phyloP scores from a whole-genome alignment of 1,284 basidiomycete genomes.

The Ustilago xerochloae region DNA sequence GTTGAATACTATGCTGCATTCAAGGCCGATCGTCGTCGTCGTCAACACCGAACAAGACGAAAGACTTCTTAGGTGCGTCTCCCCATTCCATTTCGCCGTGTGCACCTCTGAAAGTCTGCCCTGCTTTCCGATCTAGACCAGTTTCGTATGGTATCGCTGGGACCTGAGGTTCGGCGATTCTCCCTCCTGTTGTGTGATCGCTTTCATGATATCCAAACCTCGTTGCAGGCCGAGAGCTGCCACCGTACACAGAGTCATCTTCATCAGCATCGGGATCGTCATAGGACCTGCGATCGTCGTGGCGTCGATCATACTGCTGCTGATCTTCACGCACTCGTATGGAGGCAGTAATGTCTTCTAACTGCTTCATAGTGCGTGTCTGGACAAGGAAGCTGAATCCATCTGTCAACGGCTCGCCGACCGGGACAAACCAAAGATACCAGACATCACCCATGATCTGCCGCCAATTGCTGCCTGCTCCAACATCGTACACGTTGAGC shows the following conservation, averaged over 20 bases:
- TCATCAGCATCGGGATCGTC: constrained; percentile 12
- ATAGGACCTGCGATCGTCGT: not conserved
- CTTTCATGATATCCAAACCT: constrained; percentile 24
- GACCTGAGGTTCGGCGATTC: not conserved
- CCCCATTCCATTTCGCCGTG: constrained; percentile 58
- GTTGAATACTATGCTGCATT: not conserved
- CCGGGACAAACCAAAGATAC: constrained; percentile 56
- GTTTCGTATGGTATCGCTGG: constrained; percentile 11
- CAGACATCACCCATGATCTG: constrained; percentile 53
- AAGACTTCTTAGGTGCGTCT: constrained; percentile 46
- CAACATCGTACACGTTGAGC: constrained; percentile 63
- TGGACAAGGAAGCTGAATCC: constrained; percentile 48
- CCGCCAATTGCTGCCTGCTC: constrained; percentile 47
- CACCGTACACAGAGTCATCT: constrained; percentile 41
- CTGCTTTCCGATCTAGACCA: constrained; percentile 15
- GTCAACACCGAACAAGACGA: constrained; percentile 49
- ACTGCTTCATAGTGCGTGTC: constrained; percentile 33
- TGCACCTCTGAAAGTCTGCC: constrained; percentile 40
- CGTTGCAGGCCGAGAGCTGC: not conserved
- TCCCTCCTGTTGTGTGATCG: not conserved
- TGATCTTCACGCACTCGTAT: constrained; percentile 21
- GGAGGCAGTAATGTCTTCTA: constrained; percentile 46
- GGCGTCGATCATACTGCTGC: not conserved
- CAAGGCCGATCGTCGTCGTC: constrained; percentile 29
- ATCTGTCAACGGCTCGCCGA: constrained; percentile 50